A percentile compares a stretch with the other conserved stretches of the same genome.
Conservation (phyloP, 176 grass and related monocot species). For the Oryza longistaminata region DNA sequence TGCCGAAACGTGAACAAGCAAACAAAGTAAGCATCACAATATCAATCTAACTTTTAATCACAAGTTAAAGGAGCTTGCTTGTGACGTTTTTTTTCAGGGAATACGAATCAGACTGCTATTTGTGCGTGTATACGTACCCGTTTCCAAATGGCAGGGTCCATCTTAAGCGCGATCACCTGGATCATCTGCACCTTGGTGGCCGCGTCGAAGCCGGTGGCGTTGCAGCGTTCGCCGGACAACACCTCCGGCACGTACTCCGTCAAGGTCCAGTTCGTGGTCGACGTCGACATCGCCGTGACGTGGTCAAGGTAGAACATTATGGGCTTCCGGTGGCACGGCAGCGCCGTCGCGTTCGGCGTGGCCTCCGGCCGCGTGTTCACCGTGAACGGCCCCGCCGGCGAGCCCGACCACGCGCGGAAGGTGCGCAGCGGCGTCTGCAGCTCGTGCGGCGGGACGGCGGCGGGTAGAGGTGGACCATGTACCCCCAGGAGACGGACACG, state of each 20-base stretch:
- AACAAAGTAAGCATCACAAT: neutral
- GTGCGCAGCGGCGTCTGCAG: conserved; percentile 36
- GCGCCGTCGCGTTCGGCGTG: neutral
- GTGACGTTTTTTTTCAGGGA: neutral
- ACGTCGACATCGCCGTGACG: neutral
- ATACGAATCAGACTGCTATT: neutral
- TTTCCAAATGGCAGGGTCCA: conserved; percentile 46
- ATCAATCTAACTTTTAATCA: neutral
- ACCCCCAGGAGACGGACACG: conserved; percentile 68
- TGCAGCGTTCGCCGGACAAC: conserved; percentile 7
- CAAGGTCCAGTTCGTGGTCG: conserved; percentile 26
- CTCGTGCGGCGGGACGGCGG: conserved; percentile 30
- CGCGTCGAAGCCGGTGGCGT: conserved; percentile 20
- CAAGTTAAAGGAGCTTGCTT: neutral
- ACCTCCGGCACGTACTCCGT: conserved; percentile 36
- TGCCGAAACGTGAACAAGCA: neutral
- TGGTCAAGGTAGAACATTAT: conserved; percentile 46
- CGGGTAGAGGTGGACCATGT: conserved; percentile 56
- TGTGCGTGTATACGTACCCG: conserved; percentile 8
- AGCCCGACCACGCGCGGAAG: conserved; percentile 47
- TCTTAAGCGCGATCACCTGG: conserved; percentile 47
- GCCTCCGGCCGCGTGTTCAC: conserved; percentile 41
- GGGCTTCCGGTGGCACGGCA: conserved; percentile 43
- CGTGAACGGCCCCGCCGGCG: conserved; percentile 38
- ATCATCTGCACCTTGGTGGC: conserved; percentile 30